phyloP scores from a whole-genome alignment of 2,329 filamentous ascomycete genomes.

The Daldinia eschscholtzii region DNA sequence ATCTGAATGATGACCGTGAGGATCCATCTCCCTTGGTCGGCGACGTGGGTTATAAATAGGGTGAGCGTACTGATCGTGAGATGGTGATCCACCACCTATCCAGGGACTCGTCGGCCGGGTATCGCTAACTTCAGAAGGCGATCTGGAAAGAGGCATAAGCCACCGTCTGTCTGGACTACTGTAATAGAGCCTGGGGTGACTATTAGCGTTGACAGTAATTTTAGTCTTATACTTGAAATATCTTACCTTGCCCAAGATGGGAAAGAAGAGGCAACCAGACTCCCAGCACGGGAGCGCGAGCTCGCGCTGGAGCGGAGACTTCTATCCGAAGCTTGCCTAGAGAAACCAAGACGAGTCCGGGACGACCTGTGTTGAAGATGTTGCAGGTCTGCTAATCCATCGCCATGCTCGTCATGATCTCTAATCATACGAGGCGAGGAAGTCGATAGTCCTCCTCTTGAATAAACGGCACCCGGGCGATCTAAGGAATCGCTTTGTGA shows the following conservation, averaged over 20 bases:
- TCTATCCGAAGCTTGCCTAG: slow-evolving; percentile 63
- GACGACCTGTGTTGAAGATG: slow-evolving; percentile 65
- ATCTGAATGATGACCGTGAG: slow-evolving; percentile 49
- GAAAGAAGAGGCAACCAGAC: slow-evolving; percentile 60
- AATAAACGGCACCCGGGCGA: slow-evolving; percentile 61
- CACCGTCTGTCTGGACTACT: slow-evolving; percentile 72
- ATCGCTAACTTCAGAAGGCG: slow-evolving; percentile 61
- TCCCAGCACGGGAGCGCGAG: slow-evolving; percentile 63
- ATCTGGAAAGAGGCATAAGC: slow-evolving; percentile 63
- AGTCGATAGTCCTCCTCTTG: slow-evolving; percentile 55
- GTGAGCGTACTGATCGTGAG: slow-evolving; percentile 61
- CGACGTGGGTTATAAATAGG: slow-evolving; percentile 51
- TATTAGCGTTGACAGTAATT: slow-evolving; percentile 32
- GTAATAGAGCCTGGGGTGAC: slow-evolving; percentile 72
- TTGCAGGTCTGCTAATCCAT: slow-evolving; percentile 72
- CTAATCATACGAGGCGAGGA: slow-evolving; percentile 62
- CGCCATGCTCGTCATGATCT: slow-evolving; percentile 73
- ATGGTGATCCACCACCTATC: slow-evolving; percentile 61
- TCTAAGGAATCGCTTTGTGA: slow-evolving; percentile 63
- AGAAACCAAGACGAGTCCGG: slow-evolving; percentile 65
- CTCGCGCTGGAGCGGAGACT: slow-evolving; percentile 66
- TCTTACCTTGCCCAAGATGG: slow-evolving; percentile 68
- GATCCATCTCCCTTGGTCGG: slow-evolving; percentile 50
- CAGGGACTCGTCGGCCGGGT: slow-evolving; percentile 62
- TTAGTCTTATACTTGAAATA: neutral